Percentiles rank a stretch among this genome's conserved stretches.
phyloP scores from a whole-genome alignment of 805 yeast species.

The Lachancea waltii region DNA sequence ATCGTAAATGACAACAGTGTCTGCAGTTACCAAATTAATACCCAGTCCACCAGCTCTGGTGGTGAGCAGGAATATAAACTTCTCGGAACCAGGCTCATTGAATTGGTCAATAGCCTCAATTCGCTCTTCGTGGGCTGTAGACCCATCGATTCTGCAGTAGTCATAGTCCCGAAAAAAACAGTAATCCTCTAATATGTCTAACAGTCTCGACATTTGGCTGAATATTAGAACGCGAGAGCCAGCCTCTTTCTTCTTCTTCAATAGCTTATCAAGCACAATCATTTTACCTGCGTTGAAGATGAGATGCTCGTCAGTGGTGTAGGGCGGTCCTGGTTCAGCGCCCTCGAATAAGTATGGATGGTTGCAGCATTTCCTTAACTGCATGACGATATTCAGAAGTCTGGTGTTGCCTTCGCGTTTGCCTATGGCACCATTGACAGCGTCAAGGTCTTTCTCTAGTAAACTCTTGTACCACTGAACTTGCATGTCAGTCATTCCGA shows the following conservation, averaged over 20 bases:
- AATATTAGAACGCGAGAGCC: slow-evolving; percentile 90
- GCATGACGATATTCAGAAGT: slow-evolving; percentile 91
- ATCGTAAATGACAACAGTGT: slow-evolving; percentile 80
- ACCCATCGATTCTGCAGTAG: slow-evolving; percentile 90
- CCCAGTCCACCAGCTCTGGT: slow-evolving; percentile 98
- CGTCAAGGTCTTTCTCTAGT: slow-evolving; percentile 89
- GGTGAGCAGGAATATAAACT: slow-evolving; percentile 78
- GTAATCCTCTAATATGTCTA: slow-evolving; percentile 89
- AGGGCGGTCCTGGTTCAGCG: slow-evolving; percentile 99
- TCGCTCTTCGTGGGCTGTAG: slow-evolving; percentile 89
- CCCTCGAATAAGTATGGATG: slow-evolving; percentile 97
- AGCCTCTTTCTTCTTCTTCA: slow-evolving; percentile 59
- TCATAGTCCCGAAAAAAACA: slow-evolving; percentile 77
- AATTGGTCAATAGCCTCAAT: slow-evolving; percentile 88
- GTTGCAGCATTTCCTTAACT: slow-evolving; percentile 90
- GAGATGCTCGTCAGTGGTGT: slow-evolving; percentile 89
- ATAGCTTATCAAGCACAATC: slow-evolving; percentile 77
- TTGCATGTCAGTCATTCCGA: slow-evolving; percentile 96
- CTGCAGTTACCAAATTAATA: slow-evolving; percentile 87
- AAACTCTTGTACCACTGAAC: slow-evolving; percentile 82
- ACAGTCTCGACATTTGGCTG: slow-evolving; percentile 86
- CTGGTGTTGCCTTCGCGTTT: slow-evolving; percentile 91
- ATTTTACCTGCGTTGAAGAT: slow-evolving; percentile 87
- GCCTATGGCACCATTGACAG: slow-evolving; percentile 93
- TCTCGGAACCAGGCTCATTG: slow-evolving; percentile 72